These are phyloP conservation scores for Solanum bukasovii DNA, from an alignment of 257 asterid genomes.

Conservation along the genomic window DNA sequence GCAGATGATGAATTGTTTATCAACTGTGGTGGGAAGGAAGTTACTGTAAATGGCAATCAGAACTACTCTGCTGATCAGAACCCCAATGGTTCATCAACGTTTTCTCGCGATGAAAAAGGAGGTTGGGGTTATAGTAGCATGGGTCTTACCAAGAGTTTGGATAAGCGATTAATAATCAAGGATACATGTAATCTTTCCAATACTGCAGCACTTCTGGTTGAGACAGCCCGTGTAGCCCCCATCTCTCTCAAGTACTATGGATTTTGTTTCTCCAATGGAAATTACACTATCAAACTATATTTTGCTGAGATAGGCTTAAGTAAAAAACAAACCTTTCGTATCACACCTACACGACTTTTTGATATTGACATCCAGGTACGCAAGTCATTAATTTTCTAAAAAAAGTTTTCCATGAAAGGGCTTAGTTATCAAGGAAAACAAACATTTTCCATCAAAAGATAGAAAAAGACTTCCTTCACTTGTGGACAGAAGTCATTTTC, in stretches of 20 bases:
- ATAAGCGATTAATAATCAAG: not conserved
- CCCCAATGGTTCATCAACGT: not conserved
- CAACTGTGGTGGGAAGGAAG: constrained; percentile 9
- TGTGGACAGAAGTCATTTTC: not conserved
- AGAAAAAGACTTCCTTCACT: too few relatives aligned
- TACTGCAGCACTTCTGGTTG: not conserved
- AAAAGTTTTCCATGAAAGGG: not conserved
- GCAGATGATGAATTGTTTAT: constrained; percentile 6
- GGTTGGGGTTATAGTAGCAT: constrained; percentile 15
- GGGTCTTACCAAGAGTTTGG: not conserved
- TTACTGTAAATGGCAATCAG: not conserved
- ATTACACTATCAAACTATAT: constrained; percentile 1
- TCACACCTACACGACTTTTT: not conserved
- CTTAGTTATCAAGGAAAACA: not conserved
- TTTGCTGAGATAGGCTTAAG: constrained; percentile 8
- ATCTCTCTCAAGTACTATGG: constrained; percentile 13
- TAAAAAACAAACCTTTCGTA: not conserved
- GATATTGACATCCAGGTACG: constrained; percentile 8
- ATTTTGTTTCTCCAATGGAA: constrained; percentile 4
- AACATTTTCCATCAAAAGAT: not conserved
- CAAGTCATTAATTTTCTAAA: not conserved
- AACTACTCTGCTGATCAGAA: not conserved
- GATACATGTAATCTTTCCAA: not conserved
- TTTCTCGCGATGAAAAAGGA: not conserved
- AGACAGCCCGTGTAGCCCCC: not conserved